Evolutionary conservation across 371 early-diverging fungal genomes (phyloP), one percentile per base, ranked within the genome.

Genomic region (Mucor circinelloides): DNA sequence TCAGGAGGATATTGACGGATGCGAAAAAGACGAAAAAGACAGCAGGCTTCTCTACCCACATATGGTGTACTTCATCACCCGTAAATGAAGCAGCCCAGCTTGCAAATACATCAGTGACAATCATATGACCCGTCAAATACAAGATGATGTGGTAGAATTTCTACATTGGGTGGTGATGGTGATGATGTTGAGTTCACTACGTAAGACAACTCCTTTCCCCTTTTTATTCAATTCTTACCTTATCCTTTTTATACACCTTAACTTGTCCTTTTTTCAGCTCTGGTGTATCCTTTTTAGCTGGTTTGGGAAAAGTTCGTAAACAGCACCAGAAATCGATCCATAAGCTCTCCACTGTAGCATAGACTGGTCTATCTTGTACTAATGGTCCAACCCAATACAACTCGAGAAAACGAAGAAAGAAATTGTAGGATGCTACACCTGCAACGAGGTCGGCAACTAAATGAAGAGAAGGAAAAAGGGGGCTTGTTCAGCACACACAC

Each of bases 101-200:
- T 21, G 74, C 76, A 34, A 77, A 3, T 3, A 80, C 19, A 44
- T 80, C 80, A 10, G 59, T 59, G 7, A 71, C 28, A 19, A 62
- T 34, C 10, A 70, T 54, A 36, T 72, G 60, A 21, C 38, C 60
- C 12, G 58, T 13, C 36, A 77, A 36, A 12, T 63, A 42, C 2
- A 64, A 44, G 34, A 80, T 36, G 23, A 80, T 68, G 58, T 80
- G 78, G 59, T 76, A 76, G 36, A 74, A 72, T 76, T 77, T 77
- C 81, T 76, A 59, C 12, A 21, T 40, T 44, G 36, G 36, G 36
- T 36, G 1, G 36, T 36, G 1, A 36, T 36, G 36, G 13, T 55
- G 23, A 31, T 31, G 13, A 17, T n/a, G 25, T 10, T 50, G 25
- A 50, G 50, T 13, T 50, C 23, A 50, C 12, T 10, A 9, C 12